Conservation (phyloP, 2,329 filamentous ascomycete genomes). For the Hypoxylon sp. region DNA sequence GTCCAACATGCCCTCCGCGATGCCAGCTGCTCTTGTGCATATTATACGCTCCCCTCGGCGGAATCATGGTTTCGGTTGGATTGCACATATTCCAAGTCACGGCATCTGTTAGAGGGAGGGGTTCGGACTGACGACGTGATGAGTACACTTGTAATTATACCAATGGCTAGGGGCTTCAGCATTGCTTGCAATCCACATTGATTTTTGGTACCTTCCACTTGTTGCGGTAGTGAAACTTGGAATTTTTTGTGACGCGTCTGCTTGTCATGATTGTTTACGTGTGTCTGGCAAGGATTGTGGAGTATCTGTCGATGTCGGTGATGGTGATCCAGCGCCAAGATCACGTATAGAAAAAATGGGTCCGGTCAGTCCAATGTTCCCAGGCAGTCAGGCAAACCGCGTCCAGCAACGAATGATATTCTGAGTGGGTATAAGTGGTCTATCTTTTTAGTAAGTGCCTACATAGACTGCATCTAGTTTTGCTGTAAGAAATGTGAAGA, state of each 20-base stretch:
- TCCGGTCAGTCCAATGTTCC: background rate
- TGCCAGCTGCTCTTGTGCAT: slow-evolving; percentile 34
- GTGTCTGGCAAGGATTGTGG: slow-evolving; percentile 43
- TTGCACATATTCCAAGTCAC: slow-evolving; percentile 50
- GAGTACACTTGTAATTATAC: slow-evolving; percentile 58
- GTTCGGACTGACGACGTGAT: slow-evolving; percentile 53
- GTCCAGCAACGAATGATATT: background rate
- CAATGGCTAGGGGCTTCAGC: slow-evolving; percentile 44
- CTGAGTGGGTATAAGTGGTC: slow-evolving; percentile 5
- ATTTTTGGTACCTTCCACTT: slow-evolving; percentile 14
- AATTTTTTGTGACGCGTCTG: slow-evolving; percentile 42
- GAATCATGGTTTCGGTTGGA: slow-evolving; percentile 43
- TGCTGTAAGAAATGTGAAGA: slow-evolving; percentile 9
- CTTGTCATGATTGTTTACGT: slow-evolving; percentile 48
- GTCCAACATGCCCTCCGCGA: slow-evolving; percentile 35
- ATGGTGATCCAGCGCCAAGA: slow-evolving; percentile 48
- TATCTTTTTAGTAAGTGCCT: background rate
- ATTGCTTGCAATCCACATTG: slow-evolving; percentile 35
- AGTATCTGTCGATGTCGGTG: slow-evolving; percentile 46
- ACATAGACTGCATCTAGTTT: background rate
- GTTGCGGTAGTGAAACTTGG: slow-evolving; percentile 7
- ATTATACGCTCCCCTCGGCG: slow-evolving; percentile 36
- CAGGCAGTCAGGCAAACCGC: too few relatives aligned
- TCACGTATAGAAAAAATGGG: slow-evolving; percentile 7
- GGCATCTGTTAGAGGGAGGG: slow-evolving; percentile 41